phyloP scores from a whole-genome alignment of 2,329 filamentous ascomycete species.

The Aspergillus fischeri region DNA sequence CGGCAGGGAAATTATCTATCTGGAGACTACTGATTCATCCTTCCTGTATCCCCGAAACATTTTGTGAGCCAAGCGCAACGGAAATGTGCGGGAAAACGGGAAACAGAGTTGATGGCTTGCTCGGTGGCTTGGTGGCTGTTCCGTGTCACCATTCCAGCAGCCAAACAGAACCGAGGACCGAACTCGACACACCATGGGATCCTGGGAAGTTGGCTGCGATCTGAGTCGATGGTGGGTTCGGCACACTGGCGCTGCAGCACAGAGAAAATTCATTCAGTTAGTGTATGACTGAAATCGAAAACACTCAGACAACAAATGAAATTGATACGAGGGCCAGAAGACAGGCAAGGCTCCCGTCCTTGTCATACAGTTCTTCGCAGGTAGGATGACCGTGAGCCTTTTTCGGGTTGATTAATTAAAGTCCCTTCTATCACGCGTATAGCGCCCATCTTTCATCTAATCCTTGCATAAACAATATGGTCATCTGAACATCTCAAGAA shows the following conservation, averaged over 20 bases:
- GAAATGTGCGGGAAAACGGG: not conserved
- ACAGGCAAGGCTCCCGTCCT: not conserved
- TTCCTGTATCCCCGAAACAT: not conserved
- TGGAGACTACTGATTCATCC: not conserved
- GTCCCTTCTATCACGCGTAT: not conserved
- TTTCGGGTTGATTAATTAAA: too few species aligned
- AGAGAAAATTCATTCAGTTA: not conserved
- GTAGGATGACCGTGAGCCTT: too few species aligned
- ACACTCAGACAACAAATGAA: not conserved
- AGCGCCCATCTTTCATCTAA: not conserved
- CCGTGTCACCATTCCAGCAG: conserved; percentile 3
- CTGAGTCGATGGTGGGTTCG: conserved; percentile 8
- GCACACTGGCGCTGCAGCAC: not conserved
- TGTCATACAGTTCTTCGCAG: not conserved
- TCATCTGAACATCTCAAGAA: not conserved
- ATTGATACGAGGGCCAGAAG: not conserved
- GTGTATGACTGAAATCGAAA: not conserved
- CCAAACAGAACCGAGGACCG: conserved; percentile 7
- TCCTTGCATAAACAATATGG: not conserved
- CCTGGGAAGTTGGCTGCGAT: conserved; percentile 12
- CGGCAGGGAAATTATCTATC: not conserved
- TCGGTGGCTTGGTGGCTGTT: not conserved
- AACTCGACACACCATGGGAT: conserved; percentile 5
- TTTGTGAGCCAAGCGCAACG: not conserved
- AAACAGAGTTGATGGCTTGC: not conserved